These are phyloP conservation scores for Heteromeles arbutifolia DNA, from an alignment of 306 rosid genomes.

Conservation along the genomic window DNA sequence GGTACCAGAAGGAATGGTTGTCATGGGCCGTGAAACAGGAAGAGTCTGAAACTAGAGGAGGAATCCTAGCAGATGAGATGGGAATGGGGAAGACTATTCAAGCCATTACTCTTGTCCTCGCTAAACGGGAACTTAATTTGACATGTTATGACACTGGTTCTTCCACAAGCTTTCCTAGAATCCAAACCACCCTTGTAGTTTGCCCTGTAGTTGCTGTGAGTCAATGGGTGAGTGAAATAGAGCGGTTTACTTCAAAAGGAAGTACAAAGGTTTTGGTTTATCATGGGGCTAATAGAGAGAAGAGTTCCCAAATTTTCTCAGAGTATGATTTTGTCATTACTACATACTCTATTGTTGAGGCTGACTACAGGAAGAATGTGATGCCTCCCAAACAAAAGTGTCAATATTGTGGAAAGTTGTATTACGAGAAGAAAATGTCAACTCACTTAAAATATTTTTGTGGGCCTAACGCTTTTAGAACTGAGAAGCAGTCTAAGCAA, in stretches of 20 bases:
- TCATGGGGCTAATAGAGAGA: constrained; percentile 76
- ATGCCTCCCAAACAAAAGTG: constrained; percentile 84
- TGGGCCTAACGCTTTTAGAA: constrained; percentile 65
- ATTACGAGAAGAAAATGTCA: constrained; percentile 17
- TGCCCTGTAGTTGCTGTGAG: constrained; percentile 90
- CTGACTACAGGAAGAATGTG: constrained; percentile 67
- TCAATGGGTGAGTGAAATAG: constrained; percentile 83
- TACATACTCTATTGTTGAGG: constrained; percentile 71
- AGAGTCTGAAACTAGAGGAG: constrained; percentile 52
- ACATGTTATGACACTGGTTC: constrained; percentile 37
- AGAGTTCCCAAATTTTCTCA: constrained; percentile 33
- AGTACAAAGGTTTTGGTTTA: constrained; percentile 71
- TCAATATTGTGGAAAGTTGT: constrained; percentile 48
- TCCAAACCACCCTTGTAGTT: constrained; percentile 73
- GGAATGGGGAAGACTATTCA: constrained; percentile 98
- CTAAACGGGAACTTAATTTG: constrained; percentile 41
- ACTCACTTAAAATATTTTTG: constrained; percentile 57
- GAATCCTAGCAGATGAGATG: constrained; percentile 98
- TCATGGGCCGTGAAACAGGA: constrained; percentile 90
- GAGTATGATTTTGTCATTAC: constrained; percentile 83
- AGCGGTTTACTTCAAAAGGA: constrained; percentile 65
- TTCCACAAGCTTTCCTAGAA: constrained; percentile 35
- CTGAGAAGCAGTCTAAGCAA: constrained; percentile 82
- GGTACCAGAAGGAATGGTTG: constrained; percentile 93
- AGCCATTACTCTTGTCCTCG: constrained; percentile 92